Base-by-base conservation (phyloP, 2,329 filamentous ascomycete genomes). In the Calonectria naviculata region DNA sequence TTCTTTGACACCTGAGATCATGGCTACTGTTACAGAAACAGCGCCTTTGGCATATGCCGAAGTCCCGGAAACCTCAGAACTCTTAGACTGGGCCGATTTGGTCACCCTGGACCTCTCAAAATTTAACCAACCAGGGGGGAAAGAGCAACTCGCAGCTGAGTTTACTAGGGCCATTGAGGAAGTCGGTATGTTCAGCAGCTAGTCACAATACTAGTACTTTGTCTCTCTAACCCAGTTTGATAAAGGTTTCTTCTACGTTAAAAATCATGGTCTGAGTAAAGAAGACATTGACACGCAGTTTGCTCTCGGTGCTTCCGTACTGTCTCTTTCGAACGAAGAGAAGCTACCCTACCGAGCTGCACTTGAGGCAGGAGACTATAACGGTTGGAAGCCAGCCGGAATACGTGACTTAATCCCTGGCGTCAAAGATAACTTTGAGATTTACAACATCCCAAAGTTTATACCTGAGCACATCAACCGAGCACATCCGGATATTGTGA, bases 231-330 rank as follows among this genome's bases (percentile, higher is more conserved):
- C n/a, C 15, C 5, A 8, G 17, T 44, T 17, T 21, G 10, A 29
- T 17, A n/a, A 21, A 61, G 70, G 67, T 5, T 89, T 91, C 81
- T 91, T 91, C 79, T 90, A 91, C 68, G 87, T 91, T 12, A 89
- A 87, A 67, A 91, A 92, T 80, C 91, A 88, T 74, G 88, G 88
- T 73, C 86, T 91, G 61, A 82, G 81, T 4, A 89, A 91, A 76
- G 88, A 90, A 63, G 86, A 88, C 58, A 85, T 92, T 2, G 87
- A 91, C 71, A 80, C 82, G 1, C 89, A 91, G 72, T 91, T 91
- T 68, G 88, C 89, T 10, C 83, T 92, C 0, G 90, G 87, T 0
- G 85, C 88, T 61, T 84, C 87, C 52, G 89, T 91, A 75, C 79
- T 80, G 21, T 72, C 76, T 8, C 83, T 91, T 0, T 88, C 90